A percentile compares a stretch with the other conserved stretches of the same genome.
phyloP scores from a whole-genome alignment of 2,329 filamentous ascomycete species.

The Botrytis fabae region DNA sequence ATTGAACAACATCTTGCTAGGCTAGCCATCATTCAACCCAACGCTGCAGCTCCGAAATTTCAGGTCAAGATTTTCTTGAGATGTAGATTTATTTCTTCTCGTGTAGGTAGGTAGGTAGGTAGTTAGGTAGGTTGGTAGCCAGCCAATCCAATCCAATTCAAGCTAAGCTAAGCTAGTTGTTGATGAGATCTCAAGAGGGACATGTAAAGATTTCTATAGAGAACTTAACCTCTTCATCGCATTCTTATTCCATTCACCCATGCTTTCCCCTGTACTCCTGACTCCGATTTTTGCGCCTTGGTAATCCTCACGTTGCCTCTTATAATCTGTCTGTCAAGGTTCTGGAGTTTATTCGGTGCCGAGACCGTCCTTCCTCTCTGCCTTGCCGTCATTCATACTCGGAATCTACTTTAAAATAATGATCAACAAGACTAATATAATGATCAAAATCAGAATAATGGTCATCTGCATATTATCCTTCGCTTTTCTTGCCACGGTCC shows the following conservation, averaged over 20 bases:
- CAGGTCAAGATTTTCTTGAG: background rate
- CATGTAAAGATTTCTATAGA: background rate
- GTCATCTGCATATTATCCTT: slow-evolving; percentile 82
- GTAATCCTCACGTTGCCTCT: background rate
- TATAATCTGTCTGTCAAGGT: background rate
- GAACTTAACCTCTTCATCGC: background rate
- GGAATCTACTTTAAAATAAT: slow-evolving; percentile 57
- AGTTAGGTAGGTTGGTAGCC: background rate
- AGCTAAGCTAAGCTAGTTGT: background rate
- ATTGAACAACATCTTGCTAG: background rate
- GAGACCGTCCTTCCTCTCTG: background rate
- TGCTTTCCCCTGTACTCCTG: background rate
- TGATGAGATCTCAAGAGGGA: background rate
- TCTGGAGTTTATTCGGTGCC: background rate
- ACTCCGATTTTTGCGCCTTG: background rate
- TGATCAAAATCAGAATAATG: slow-evolving; percentile 68
- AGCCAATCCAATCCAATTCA: background rate
- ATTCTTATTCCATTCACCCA: background rate
- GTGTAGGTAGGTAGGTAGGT: background rate
- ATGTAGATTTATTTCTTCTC: background rate
- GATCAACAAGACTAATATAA: slow-evolving; percentile 67
- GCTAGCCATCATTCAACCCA: background rate
- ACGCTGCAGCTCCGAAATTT: background rate
- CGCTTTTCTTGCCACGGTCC: slow-evolving; percentile 70
- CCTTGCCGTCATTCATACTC: background rate